Conservation (phyloP, 345 rosid genomes). For the Trapa incisa region DNA sequence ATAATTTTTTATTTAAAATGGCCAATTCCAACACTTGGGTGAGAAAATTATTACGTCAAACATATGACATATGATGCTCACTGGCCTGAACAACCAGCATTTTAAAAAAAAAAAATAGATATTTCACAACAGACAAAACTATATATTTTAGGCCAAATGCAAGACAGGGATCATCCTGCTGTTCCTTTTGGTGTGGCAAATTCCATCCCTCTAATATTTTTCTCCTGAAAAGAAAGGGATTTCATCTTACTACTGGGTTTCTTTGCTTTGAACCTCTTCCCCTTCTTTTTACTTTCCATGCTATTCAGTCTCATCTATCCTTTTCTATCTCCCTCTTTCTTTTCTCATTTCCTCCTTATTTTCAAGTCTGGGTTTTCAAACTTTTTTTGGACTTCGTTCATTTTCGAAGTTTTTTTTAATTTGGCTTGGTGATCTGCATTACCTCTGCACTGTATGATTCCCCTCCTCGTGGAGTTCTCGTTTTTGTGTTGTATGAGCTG, state of each 20-base stretch:
- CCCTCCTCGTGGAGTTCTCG: constrained; percentile 2
- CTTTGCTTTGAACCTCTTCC: constrained; percentile 1
- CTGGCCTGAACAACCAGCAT: neutral
- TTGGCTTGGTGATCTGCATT: constrained; percentile 15
- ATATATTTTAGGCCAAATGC: neutral
- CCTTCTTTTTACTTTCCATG: constrained; percentile 1
- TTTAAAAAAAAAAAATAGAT: neutral
- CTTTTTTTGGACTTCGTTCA: neutral
- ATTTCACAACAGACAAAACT: neutral
- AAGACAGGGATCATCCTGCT: neutral
- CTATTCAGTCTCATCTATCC: neutral
- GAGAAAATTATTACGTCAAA: neutral
- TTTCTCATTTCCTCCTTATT: no score
- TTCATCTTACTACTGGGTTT: neutral
- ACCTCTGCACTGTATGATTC: constrained; percentile 12
- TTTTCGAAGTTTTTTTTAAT: neutral
- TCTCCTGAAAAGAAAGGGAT: neutral
- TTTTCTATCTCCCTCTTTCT: neutral
- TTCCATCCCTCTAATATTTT: neutral
- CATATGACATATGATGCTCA: neutral
- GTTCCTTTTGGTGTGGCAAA: neutral
- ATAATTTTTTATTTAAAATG: no score
- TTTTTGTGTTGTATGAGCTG: neutral
- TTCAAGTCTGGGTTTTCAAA: neutral
- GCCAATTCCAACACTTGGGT: no score